Percentiles rank a stretch among this genome's conserved stretches.
phyloP scores from a whole-genome alignment of 2,329 filamentous ascomycete species.

The Colletotrichum tofieldiae region DNA sequence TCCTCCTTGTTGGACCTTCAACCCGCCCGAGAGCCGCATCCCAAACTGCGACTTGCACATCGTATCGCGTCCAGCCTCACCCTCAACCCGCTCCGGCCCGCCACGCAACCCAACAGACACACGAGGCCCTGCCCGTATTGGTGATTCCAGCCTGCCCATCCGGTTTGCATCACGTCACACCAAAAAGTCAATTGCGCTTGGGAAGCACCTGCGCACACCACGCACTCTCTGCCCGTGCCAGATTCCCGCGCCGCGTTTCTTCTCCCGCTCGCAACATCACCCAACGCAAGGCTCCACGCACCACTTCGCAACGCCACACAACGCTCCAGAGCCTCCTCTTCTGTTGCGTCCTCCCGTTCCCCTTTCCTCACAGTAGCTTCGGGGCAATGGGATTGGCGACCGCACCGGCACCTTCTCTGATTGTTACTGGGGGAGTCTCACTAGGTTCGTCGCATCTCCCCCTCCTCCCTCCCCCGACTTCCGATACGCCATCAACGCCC shows the following conservation, averaged over 20 bases:
- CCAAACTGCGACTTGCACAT: not conserved
- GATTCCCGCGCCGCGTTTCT: conserved; percentile 7
- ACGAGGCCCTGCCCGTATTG: not conserved
- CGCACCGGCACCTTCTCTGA: conserved; percentile 34
- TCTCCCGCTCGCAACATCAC: not conserved
- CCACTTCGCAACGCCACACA: not conserved
- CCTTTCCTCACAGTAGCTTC: conserved; percentile 19
- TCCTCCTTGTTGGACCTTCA: conserved; percentile 5
- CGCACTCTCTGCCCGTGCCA: not conserved
- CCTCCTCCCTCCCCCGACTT: no score
- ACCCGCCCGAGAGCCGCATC: not conserved
- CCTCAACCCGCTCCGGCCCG: not conserved
- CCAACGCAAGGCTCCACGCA: conserved; percentile 6
- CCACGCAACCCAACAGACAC: not conserved
- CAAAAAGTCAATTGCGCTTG: conserved; percentile 16
- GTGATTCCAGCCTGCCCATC: not conserved
- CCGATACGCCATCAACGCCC: not conserved
- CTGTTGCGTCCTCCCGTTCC: conserved; percentile 24
- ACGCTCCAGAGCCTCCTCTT: conserved; percentile 24
- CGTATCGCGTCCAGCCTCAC: not conserved
- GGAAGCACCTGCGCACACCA: not conserved
- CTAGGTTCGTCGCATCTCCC: conserved; percentile 37
- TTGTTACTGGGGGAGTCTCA: conserved; percentile 35
- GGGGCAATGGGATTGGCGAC: conserved; percentile 44
- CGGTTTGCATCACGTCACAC: conserved; percentile 3